Evolutionary conservation across 2,329 filamentous ascomycete species (phyloP).

Genomic region (Cladophialophora immunda): DNA sequence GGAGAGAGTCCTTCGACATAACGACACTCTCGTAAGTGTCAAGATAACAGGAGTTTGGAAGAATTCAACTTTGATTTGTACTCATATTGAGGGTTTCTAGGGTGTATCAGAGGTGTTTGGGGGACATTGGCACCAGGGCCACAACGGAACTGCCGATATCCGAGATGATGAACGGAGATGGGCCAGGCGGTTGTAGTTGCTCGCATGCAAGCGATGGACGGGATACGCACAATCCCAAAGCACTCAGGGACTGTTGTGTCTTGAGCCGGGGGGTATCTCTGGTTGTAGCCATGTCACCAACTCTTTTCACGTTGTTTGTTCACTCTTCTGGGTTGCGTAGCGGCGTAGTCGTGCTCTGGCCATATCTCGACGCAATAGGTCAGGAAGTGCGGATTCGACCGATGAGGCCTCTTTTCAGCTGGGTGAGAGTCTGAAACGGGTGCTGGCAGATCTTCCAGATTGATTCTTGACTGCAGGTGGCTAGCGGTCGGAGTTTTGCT

Average conservation of each 20-base stretch:
- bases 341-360: no score
- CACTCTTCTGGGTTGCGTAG: no score
- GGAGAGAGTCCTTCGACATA: neutral
- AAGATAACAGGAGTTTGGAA: neutral
- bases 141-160: neutral
- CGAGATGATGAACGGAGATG: neutral
- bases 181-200: neutral
- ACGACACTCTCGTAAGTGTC: neutral
- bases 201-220: neutral
- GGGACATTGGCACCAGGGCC: neutral
- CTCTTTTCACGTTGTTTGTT: no score
- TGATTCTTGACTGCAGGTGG: neutral
- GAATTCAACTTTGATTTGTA: neutral
- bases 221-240: neutral
- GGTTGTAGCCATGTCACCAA: no score
- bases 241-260: neutral
- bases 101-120: neutral
- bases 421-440: neutral
- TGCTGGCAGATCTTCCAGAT: neutral
- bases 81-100: neutral
- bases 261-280: neutral
- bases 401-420: neutral
- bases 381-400: neutral
- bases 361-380: no score
- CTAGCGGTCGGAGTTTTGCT: conserved; percentile 3